Percentiles rank a stretch among this genome's conserved stretches.
phyloP scores from a whole-genome alignment of 306 rosid genomes.

The Cicer cuneatum region DNA sequence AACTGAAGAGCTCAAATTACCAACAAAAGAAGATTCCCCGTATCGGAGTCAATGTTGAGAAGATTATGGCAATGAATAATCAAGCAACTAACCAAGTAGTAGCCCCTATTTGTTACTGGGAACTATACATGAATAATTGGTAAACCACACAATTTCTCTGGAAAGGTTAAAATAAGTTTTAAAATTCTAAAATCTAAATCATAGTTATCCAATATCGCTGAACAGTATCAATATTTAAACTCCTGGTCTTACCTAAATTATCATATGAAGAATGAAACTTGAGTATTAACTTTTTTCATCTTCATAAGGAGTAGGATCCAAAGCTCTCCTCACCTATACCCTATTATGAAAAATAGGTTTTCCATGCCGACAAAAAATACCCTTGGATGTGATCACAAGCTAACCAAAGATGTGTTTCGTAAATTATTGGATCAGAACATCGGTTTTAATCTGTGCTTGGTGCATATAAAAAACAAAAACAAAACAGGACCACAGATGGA shows the following conservation, averaged over 20 bases:
- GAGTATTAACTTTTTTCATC: slow-evolving; percentile 21
- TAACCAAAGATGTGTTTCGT: background rate
- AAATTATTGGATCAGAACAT: background rate
- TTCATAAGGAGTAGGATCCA: slow-evolving; percentile 5
- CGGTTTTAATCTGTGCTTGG: background rate
- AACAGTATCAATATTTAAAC: slow-evolving; percentile 17
- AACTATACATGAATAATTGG: slow-evolving; percentile 34
- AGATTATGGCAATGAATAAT: slow-evolving; percentile 26
- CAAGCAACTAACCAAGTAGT: slow-evolving; percentile 43
- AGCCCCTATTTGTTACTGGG: slow-evolving; percentile 28
- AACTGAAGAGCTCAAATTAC: slow-evolving; percentile 42
- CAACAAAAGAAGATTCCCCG: slow-evolving; percentile 23
- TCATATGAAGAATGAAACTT: slow-evolving; percentile 28
- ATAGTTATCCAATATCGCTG: slow-evolving; percentile 28
- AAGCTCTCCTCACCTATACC: background rate
- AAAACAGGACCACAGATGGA: background rate
- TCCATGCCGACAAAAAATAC: background rate
- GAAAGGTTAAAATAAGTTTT: slow-evolving; percentile 36
- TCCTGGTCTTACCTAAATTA: slow-evolving; percentile 33
- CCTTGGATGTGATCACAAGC: slow-evolving; percentile 26
- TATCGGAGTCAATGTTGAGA: slow-evolving; percentile 32
- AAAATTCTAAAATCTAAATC: slow-evolving; percentile 30
- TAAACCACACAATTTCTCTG: slow-evolving; percentile 36
- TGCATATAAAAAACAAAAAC: background rate
- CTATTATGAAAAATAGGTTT: slow-evolving; percentile 27